A percentile compares a stretch with the other conserved stretches of the same genome.
Evolutionary conservation across 2,329 filamentous ascomycete species (phyloP).

Genomic region (Bisporella sp.): DNA sequence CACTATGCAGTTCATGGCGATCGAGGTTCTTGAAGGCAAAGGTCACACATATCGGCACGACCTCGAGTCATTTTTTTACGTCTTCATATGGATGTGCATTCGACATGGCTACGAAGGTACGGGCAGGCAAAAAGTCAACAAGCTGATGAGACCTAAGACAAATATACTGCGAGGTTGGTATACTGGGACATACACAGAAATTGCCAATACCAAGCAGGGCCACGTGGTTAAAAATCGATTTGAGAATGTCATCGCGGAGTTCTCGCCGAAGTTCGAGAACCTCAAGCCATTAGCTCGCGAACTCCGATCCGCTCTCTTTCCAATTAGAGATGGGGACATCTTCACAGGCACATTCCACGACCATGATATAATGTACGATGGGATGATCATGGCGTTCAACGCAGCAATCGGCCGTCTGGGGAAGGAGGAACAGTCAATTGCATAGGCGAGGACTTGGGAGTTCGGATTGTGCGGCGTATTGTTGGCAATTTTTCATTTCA

Average conservation of each 20-base stretch:
- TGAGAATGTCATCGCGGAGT: neutral
- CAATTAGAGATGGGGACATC: neutral
- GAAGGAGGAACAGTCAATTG: neutral
- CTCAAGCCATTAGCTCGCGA: neutral
- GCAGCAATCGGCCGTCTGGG: neutral
- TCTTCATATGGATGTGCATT: slow-evolving; percentile 6
- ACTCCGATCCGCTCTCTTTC: neutral
- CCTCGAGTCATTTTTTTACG: slow-evolving; percentile 28
- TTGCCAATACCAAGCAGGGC: neutral
- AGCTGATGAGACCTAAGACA: neutral
- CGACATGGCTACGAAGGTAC: slow-evolving; percentile 1
- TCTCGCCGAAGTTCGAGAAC: neutral
- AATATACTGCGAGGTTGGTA: neutral
- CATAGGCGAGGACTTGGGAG: neutral
- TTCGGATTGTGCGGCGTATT: neutral
- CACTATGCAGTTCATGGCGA: slow-evolving; percentile 31
- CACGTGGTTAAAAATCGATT: neutral
- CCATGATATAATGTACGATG: neutral
- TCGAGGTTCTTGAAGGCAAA: slow-evolving; percentile 27
- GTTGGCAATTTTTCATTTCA: neutral
- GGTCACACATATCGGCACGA: slow-evolving; percentile 30
- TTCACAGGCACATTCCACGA: neutral
- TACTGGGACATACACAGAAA: neutral
- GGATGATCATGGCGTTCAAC: neutral
- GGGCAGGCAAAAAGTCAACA: neutral